These are phyloP conservation scores for Bonia amplexicaulis DNA, from an alignment of 176 grass and related monocot genomes.

Conservation along the genomic window DNA sequence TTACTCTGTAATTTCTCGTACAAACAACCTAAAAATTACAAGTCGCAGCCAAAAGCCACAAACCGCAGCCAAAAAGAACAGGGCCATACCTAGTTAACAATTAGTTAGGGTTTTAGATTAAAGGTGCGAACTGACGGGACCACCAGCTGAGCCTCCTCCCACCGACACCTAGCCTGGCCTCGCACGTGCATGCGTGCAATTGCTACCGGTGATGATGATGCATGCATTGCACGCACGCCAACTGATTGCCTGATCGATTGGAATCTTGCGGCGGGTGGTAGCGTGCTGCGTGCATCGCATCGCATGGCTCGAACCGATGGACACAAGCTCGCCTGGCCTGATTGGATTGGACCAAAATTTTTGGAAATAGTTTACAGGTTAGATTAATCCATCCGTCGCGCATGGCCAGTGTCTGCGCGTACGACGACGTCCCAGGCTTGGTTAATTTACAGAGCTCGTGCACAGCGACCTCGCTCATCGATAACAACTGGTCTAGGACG, in stretches of 20 bases:
- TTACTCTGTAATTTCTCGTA: too few species aligned
- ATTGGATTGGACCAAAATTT: not conserved
- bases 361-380: not conserved
- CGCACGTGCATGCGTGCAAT: slow-evolving; percentile 9
- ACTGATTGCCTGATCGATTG: not conserved
- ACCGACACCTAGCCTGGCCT: not conserved
- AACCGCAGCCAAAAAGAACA: too few species aligned
- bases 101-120: not conserved
- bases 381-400: not conserved
- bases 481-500: not conserved
- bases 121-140: not conserved
- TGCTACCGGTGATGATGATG: not conserved
- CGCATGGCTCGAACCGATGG: not conserved
- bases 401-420: not conserved
- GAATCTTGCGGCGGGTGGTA: slow-evolving; percentile 30
- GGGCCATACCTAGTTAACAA: not conserved
- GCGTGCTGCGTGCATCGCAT: not conserved
- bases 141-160: not conserved
- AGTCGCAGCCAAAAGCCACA: too few species aligned
- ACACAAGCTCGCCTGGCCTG: not conserved
- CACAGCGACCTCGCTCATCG: not conserved
- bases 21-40: too few species aligned
- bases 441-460: too few species aligned
- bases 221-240: not conserved
- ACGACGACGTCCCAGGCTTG: not conserved